phyloP scores from a whole-genome alignment of 2,329 filamentous ascomycete species.

The Sarocladium strictum region DNA sequence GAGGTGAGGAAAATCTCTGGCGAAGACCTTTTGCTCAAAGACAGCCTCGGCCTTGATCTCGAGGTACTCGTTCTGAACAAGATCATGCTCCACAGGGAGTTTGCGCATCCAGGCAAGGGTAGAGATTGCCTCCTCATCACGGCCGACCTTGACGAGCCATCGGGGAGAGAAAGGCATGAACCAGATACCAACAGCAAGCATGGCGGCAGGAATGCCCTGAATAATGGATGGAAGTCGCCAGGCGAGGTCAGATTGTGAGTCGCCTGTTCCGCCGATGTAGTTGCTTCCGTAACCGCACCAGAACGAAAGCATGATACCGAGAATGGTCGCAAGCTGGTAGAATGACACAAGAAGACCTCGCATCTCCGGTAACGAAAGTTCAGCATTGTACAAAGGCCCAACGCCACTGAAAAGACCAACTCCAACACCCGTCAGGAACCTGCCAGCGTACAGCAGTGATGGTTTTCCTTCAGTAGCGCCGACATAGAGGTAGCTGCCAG shows the following conservation, averaged over 20 bases:
- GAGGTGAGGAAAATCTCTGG: constrained; percentile 48
- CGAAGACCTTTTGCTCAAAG: constrained; percentile 67
- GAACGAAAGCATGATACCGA: constrained; percentile 48
- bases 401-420: constrained; percentile 41
- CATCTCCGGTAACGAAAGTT: constrained; percentile 57
- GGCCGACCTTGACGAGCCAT: constrained; percentile 67
- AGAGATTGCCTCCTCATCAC: constrained; percentile 58
- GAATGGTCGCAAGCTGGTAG: constrained; percentile 57
- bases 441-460: constrained; percentile 38
- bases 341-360: constrained; percentile 59
- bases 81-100: constrained; percentile 55
- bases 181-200: constrained; percentile 65
- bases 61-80: constrained; percentile 70
- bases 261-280: constrained; percentile 40
- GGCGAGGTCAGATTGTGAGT: constrained; percentile 33
- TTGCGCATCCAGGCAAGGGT: constrained; percentile 57
- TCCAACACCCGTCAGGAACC: constrained; percentile 43
- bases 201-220: constrained; percentile 33
- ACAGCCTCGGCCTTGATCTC: constrained; percentile 75
- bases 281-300: constrained; percentile 40
- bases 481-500: constrained; percentile 38
- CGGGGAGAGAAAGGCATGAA: constrained; percentile 77
- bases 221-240: constrained; percentile 40
- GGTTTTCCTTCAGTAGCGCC: constrained; percentile 34
- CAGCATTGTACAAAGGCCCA: constrained; percentile 42